Conservation (phyloP, 2,329 filamentous ascomycete species). For the Allantophomopsis lycopodina region DNA sequence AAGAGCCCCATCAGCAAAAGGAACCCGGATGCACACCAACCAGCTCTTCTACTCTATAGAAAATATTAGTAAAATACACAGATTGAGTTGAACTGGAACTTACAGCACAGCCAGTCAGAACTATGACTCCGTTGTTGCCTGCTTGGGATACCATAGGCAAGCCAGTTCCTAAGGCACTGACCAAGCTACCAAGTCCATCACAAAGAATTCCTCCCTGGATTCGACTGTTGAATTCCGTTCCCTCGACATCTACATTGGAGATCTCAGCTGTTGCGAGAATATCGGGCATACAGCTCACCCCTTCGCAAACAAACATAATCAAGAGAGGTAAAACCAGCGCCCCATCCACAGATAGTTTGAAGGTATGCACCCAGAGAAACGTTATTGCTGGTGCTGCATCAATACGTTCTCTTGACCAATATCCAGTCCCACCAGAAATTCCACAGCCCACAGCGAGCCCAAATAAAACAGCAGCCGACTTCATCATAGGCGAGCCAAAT, state of each 20-base stretch:
- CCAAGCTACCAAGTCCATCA: conserved; percentile 46
- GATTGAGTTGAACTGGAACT: conserved; percentile 30
- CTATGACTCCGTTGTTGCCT: too few species aligned
- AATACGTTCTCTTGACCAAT: conserved; percentile 46
- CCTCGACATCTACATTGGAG: conserved; percentile 38
- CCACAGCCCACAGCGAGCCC: conserved; percentile 54
- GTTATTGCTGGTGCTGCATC: conserved; percentile 44
- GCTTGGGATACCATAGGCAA: too few species aligned
- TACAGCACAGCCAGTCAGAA: conserved; percentile 52
- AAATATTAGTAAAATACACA: conserved; percentile 58
- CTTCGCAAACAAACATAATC: conserved; percentile 54
- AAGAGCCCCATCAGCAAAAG: conserved; percentile 57
- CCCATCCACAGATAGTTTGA: conserved; percentile 49
- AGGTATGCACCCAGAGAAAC: conserved; percentile 61
- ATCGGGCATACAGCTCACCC: conserved; percentile 43
- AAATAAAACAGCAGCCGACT: conserved; percentile 50
- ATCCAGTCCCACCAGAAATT: conserved; percentile 50
- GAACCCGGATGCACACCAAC: conserved; percentile 52
- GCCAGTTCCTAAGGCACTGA: too few species aligned
- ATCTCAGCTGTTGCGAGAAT: conserved; percentile 43
- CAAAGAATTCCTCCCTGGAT: conserved; percentile 57
- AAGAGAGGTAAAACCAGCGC: conserved; percentile 52
- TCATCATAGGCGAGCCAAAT: conserved; percentile 60
- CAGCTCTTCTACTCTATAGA: conserved; percentile 52
- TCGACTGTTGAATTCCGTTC: conserved; percentile 48